A percentile compares a stretch with the other conserved stretches of the same genome.
Evolutionary conservation across 495 filamentous ascomycete genomes (phyloP).

Genomic region (Neurospora africana): DNA sequence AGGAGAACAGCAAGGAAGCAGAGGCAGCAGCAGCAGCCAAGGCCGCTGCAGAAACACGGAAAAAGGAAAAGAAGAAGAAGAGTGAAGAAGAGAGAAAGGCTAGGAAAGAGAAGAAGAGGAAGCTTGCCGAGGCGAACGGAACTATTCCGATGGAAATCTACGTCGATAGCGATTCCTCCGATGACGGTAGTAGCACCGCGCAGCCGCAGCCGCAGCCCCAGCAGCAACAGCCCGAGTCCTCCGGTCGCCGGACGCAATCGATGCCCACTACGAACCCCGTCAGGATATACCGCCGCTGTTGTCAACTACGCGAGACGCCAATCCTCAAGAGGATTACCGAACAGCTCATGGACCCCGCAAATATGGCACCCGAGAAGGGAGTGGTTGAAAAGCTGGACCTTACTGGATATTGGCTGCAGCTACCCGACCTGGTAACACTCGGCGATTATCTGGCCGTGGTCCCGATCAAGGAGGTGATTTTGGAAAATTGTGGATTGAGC

Average conservation of each 20-base stretch:
- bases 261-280: slow-evolving; percentile 79
- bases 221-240: slow-evolving; percentile 5
- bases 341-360: slow-evolving; percentile 63
- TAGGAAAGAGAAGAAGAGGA: slow-evolving; percentile 70
- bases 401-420: slow-evolving; percentile 69
- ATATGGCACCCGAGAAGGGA: slow-evolving; percentile 49
- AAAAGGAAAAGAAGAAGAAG: slow-evolving; percentile 86
- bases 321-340: slow-evolving; percentile 81
- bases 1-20: slow-evolving; percentile 21
- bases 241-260: slow-evolving; percentile 45
- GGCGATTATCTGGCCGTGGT: slow-evolving; percentile 92
- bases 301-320: slow-evolving; percentile 82
- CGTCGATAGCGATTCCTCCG: slow-evolving; percentile 43
- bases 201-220: background rate
- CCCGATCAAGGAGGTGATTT: slow-evolving; percentile 69
- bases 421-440: slow-evolving; percentile 73
- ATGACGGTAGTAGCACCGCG: slow-evolving; percentile 18
- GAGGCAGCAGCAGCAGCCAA: slow-evolving; percentile 7
- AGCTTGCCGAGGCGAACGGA: slow-evolving; percentile 72
- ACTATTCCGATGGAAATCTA: slow-evolving; percentile 67
- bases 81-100: slow-evolving; percentile 82
- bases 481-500: slow-evolving; percentile 78
- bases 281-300: slow-evolving; percentile 89
- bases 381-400: slow-evolving; percentile 74
- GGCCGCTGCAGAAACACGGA: slow-evolving; percentile 33